Base-by-base conservation (phyloP, 306 rosid species). In the Fragaria iinumae region DNA sequence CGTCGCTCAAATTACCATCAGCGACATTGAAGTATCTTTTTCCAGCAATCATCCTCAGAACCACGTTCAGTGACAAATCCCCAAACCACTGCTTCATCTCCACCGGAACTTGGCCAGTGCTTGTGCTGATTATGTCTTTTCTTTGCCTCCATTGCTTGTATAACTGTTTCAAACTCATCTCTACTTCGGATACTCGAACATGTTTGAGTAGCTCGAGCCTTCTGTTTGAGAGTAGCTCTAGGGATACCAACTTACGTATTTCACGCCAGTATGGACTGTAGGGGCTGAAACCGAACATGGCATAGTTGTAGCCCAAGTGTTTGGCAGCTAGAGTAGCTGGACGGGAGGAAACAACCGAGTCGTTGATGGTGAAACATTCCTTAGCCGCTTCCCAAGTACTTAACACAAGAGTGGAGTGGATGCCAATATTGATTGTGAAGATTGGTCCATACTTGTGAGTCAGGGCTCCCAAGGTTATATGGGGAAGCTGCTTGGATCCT, bases 321-420 rank as follows among this genome's bases (percentile, higher is more conserved):
- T 84, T 75, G 3, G 36, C 32, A 1, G 12, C 74, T 0, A 66
- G 2, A 4, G 8, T 12, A 3, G 68, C 55, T 11, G 90, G 88
- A 3, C 89, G 88, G 13, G 74, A 72, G n/a, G 81, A 76, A 25
- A 82, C 44, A 41, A 66, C 80, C 0, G 29, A 29, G 64, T 84
- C 90, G n/a, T 84, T 67, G 8, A 77, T 71, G 55, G 88, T 80
- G 80, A 39, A 88, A 67, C 92, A 88, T 1, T 87, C 85, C 62
- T 78, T 87, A 1, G 90, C 88, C 4, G 65, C 17, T 43, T 82
- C 85, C 80, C 82, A 84, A 43, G 76, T 68, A 25, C 49, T 87
- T 6, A 87, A 27, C 14, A 84, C 85, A 53, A 84, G 16, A 44
- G 73, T 62, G 11, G 73, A 60, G 49, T 77, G 82, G 25, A 73